These are phyloP conservation scores for Rhododendron ferrugineum DNA, from an alignment of 148 eudicot genomes.

Conservation along the genomic window DNA sequence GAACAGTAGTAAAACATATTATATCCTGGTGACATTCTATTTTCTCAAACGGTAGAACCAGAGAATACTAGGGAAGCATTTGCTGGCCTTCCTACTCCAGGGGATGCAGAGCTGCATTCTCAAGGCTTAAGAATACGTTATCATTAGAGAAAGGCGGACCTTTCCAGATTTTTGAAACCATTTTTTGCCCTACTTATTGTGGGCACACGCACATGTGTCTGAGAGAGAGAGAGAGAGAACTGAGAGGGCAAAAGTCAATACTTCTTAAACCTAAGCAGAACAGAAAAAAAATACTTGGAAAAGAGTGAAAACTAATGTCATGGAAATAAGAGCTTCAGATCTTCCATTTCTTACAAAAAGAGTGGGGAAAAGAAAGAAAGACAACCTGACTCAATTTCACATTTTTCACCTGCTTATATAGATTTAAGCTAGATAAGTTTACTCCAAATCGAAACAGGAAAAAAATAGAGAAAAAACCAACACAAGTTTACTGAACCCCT, in stretches of 20 bases:
- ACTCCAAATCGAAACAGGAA: not conserved
- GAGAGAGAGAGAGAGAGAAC: not conserved
- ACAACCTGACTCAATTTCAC: not conserved
- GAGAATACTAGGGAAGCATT: not conserved
- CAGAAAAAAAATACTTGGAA: not conserved
- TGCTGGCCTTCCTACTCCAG: not conserved
- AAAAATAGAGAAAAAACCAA: not conserved
- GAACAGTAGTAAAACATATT: not conserved
- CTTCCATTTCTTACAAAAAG: not conserved
- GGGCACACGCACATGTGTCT: not conserved
- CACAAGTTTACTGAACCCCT: not conserved
- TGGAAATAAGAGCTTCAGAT: not conserved
- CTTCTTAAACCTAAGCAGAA: not conserved
- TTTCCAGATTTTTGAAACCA: not conserved
- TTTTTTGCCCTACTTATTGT: not conserved
- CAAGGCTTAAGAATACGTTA: not conserved
- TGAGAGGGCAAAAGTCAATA: not conserved
- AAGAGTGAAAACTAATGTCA: not conserved
- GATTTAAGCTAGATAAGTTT: not conserved
- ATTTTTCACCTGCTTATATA: not conserved
- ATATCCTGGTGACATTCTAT: not conserved
- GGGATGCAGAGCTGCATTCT: not conserved
- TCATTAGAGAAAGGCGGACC: not conserved
- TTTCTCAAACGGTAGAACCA: not conserved
- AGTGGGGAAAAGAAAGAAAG: not conserved